A percentile compares a stretch with the other conserved stretches of the same genome.
These are phyloP conservation scores for Clitopilus hobsonii DNA, from an alignment of 768 basidiomycete genomes.

Conservation along the genomic window DNA sequence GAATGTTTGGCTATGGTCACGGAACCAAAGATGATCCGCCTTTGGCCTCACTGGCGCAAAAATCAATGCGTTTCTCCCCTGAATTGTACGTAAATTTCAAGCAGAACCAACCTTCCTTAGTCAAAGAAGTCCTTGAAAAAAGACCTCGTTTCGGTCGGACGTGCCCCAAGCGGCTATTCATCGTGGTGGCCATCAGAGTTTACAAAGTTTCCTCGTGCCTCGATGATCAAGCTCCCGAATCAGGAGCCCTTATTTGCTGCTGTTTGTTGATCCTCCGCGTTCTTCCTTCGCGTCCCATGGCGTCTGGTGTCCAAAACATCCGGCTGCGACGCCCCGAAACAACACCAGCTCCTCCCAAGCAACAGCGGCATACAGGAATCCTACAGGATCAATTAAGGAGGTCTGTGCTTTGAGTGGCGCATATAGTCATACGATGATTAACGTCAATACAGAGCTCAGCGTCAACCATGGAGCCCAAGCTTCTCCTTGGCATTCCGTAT, in stretches of 20 bases:
- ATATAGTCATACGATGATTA: neutral
- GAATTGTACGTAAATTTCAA: neutral
- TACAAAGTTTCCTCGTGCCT: constrained; percentile 12
- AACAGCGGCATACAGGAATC: constrained; percentile 56
- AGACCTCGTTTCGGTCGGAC: too few species aligned
- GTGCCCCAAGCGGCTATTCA: too few species aligned
- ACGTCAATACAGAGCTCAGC: constrained; percentile 48
- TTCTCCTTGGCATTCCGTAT: constrained; percentile 83
- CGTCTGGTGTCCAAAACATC: constrained; percentile 36
- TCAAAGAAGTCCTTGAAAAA: too few species aligned
- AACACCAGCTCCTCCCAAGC: constrained; percentile 20
- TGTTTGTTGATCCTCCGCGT: constrained; percentile 7
- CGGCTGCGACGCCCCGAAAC: constrained; percentile 44
- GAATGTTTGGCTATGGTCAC: neutral
- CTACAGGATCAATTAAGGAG: constrained; percentile 79
- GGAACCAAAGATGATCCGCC: neutral
- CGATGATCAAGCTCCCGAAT: neutral
- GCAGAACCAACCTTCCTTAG: neutral
- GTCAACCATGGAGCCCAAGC: constrained; percentile 81
- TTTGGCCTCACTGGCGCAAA: neutral
- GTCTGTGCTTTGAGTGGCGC: constrained; percentile 22
- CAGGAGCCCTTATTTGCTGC: constrained; percentile 3
- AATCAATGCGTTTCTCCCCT: neutral
- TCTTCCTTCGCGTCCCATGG: constrained; percentile 18
- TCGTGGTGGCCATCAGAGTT: neutral